Conservation (phyloP, 2,329 filamentous ascomycete species). For the Cladosporium sp. region DNA sequence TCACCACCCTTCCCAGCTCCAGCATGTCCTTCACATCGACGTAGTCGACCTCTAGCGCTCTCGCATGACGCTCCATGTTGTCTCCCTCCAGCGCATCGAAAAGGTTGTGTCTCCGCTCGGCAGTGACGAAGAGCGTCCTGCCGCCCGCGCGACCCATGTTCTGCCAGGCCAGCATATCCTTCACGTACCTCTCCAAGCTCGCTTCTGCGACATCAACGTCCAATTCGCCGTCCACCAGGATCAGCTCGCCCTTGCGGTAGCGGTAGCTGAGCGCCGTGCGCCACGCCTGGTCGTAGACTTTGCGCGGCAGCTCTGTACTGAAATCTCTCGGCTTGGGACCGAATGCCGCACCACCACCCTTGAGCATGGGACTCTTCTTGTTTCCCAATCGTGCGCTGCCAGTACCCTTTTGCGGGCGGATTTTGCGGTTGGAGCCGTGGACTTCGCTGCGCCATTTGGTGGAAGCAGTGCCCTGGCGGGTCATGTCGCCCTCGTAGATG, state of each 20-base stretch:
- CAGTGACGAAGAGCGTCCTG: constrained; percentile 72
- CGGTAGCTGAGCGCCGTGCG: constrained; percentile 89
- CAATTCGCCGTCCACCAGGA: constrained; percentile 76
- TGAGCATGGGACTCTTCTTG: constrained; percentile 74
- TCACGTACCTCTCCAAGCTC: constrained; percentile 53
- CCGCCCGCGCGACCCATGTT: constrained; percentile 64
- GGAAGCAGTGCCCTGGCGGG: constrained; percentile 79
- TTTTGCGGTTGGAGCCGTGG: constrained; percentile 75
- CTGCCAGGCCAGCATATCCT: constrained; percentile 66
- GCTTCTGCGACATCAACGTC: constrained; percentile 53
- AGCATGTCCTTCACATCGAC: constrained; percentile 95
- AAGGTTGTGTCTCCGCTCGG: constrained; percentile 56
- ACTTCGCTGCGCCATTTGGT: constrained; percentile 81
- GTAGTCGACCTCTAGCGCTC: constrained; percentile 65
- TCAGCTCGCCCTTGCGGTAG: constrained; percentile 78
- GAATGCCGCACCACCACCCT: constrained; percentile 81
- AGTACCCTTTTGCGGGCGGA: constrained; percentile 80
- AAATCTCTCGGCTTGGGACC: constrained; percentile 95
- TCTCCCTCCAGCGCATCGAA: constrained; percentile 61
- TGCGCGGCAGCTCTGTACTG: constrained; percentile 72
- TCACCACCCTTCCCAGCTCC: constrained; percentile 76
- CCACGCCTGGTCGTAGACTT: constrained; percentile 95
- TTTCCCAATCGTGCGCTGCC: constrained; percentile 76
- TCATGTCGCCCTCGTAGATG: constrained; percentile 84
- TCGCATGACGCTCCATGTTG: constrained; percentile 61